These are phyloP conservation scores for Blastocystis sp. DNA, from an alignment of 352 stramenopile species.

Conservation along the genomic window DNA sequence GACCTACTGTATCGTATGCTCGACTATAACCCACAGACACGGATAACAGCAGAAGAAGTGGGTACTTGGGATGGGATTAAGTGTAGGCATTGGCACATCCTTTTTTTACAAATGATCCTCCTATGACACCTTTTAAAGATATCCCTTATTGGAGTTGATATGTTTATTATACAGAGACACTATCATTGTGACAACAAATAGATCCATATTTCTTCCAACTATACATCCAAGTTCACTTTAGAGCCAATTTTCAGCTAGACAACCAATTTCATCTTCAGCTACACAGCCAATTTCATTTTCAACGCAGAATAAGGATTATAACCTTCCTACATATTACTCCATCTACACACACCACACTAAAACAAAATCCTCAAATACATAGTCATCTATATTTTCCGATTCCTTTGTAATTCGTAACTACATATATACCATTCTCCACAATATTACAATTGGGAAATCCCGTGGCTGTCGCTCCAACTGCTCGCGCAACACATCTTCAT, in stretches of 20 bases:
- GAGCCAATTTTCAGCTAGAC: too few species aligned
- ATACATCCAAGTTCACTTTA: too few species aligned
- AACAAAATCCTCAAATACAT: conserved; percentile 91
- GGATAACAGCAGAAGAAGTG: conserved; percentile 36
- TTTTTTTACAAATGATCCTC: conserved; percentile 40
- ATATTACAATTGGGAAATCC: conserved; percentile 88
- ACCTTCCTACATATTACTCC: conserved; percentile 72
- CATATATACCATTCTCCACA: conserved; percentile 74
- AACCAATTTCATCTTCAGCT: too few species aligned
- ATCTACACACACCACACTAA: conserved; percentile 71
- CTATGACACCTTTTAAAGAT: conserved; percentile 32
- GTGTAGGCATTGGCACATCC: conserved; percentile 26
- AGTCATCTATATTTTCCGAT: conserved; percentile 88
- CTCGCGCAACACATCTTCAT: conserved; percentile 91
- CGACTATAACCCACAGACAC: conserved; percentile 51
- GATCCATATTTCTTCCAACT: too few species aligned
- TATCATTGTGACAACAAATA: background rate
- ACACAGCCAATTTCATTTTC: conserved; percentile 96
- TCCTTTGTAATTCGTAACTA: conserved; percentile 74
- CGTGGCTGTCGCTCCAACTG: conserved; percentile 87
- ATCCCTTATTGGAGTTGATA: conserved; percentile 1
- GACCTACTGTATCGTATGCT: conserved; percentile 62
- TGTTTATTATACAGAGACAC: background rate
- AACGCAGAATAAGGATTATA: conserved; percentile 94
- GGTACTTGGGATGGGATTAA: background rate